phyloP scores from a whole-genome alignment of 768 basidiomycete species.

The Boletus sp. region DNA sequence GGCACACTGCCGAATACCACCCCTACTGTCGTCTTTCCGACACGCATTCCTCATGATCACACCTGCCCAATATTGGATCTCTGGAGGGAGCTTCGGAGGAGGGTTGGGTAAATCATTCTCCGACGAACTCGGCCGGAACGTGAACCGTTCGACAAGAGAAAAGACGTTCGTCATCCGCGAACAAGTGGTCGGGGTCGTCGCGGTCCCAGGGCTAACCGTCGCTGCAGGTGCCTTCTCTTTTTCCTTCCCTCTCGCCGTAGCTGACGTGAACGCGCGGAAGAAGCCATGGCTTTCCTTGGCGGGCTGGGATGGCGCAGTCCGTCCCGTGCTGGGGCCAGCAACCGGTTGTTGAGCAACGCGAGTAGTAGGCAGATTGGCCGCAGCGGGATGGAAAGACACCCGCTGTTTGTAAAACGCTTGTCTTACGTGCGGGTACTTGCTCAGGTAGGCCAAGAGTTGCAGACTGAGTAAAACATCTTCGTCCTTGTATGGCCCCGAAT shows the following conservation, averaged over 20 bases:
- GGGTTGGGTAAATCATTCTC: conserved; percentile 70
- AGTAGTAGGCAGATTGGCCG: conserved; percentile 39
- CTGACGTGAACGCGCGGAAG: conserved; percentile 44
- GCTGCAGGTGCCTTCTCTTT: conserved; percentile 35
- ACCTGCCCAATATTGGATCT: conserved; percentile 98
- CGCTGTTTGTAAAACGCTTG: conserved; percentile 92
- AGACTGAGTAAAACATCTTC: conserved; percentile 90
- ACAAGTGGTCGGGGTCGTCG: background rate
- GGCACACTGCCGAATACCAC: conserved; percentile 96
- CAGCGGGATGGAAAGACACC: conserved; percentile 77
- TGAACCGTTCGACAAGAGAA: conserved; percentile 93
- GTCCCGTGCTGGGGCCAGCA: conserved; percentile 26
- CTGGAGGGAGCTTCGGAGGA: conserved; percentile 70
- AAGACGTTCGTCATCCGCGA: conserved; percentile 84
- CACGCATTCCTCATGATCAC: conserved; percentile 99
- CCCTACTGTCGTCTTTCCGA: conserved; percentile 89
- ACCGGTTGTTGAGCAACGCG: conserved; percentile 24
- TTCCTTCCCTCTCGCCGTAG: conserved; percentile 47
- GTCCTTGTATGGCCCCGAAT: conserved; percentile 77
- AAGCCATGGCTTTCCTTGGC: conserved; percentile 39
- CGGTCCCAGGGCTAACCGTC: conserved; percentile 19
- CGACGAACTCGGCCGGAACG: conserved; percentile 84
- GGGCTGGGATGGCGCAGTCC: conserved; percentile 14
- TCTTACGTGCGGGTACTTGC: conserved; percentile 96
- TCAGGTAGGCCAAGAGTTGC: conserved; percentile 92